Conservation (phyloP, 805 yeast species). For the Jamesozyma spencerorum region DNA sequence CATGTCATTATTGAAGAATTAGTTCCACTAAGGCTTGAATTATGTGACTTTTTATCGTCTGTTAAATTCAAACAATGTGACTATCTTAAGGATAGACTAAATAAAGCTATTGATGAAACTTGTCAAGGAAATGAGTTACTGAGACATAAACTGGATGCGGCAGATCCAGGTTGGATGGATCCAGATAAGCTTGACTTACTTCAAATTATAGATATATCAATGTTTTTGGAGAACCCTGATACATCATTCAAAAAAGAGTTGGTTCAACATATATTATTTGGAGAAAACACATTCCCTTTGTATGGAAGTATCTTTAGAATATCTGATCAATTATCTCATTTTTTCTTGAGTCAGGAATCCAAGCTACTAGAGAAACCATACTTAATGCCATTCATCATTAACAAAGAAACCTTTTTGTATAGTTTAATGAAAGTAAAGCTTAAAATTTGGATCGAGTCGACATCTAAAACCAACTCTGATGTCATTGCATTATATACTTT, state of each 20-base stretch:
- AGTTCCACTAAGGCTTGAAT: constrained; percentile 8
- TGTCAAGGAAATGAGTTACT: constrained; percentile 3
- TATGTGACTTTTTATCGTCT: constrained; percentile 7
- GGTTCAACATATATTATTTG: constrained; percentile 58
- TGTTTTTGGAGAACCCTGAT: constrained; percentile 48
- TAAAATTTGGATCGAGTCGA: constrained; percentile 55
- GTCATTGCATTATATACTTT: constrained; percentile 45
- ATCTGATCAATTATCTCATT: constrained; percentile 23
- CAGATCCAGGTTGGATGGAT: constrained; percentile 7
- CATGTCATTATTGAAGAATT: constrained; percentile 9
- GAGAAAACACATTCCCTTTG: constrained; percentile 44
- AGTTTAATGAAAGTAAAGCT: constrained; percentile 48
- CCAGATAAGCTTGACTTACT: constrained; percentile 22
- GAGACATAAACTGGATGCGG: constrained; percentile 5
- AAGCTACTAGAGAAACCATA: constrained; percentile 27
- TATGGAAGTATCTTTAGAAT: constrained; percentile 31
- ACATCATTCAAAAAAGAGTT: constrained; percentile 52
- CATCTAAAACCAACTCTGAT: constrained; percentile 36
- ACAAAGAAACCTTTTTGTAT: constrained; percentile 47
- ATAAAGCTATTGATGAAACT: constrained; percentile 1
- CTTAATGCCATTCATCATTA: constrained; percentile 26
- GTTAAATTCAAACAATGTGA: constrained; percentile 11
- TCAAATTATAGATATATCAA: constrained; percentile 44
- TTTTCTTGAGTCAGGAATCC: constrained; percentile 12
- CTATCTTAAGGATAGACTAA: constrained; percentile 4